Evolutionary conservation across 495 filamentous ascomycete species (phyloP).

Genomic region (Lasiosphaeriaceae sp.): DNA sequence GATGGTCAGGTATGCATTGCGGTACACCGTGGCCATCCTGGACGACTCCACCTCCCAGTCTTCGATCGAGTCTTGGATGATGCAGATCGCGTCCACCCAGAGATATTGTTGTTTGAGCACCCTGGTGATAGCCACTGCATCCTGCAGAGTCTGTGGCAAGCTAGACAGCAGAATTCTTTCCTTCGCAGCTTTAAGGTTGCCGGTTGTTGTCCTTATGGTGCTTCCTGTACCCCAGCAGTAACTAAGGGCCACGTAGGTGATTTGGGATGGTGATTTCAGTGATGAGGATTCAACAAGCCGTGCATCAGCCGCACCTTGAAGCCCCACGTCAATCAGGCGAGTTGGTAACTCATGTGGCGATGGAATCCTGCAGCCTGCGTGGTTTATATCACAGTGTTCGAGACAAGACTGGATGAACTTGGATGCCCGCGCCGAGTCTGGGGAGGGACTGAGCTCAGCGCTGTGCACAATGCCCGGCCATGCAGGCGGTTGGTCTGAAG

Average conservation of each 20-base stretch:
- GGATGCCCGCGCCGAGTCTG: background rate
- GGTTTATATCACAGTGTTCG: background rate
- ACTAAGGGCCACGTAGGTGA: background rate
- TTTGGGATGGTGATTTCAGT: background rate
- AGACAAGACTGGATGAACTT: conserved; percentile 6
- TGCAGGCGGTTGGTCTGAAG: background rate
- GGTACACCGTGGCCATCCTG: conserved; percentile 11
- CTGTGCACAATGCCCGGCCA: background rate
- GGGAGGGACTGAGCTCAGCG: background rate
- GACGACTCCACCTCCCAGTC: conserved; percentile 13
- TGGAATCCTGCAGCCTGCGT: background rate
- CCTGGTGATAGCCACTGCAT: conserved; percentile 1
- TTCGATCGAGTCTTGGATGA: conserved; percentile 3
- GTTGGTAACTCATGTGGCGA: background rate
- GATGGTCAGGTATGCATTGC: conserved; percentile 5
- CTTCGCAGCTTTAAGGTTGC: background rate
- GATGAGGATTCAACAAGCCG: background rate
- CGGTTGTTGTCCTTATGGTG: background rate
- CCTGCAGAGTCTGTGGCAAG: conserved; percentile 1
- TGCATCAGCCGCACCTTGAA: background rate
- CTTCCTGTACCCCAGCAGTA: conserved; percentile 4
- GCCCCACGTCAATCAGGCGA: background rate
- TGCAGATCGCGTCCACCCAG: conserved; percentile 8
- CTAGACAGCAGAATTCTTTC: background rate
- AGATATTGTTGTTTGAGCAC: background rate